These are phyloP conservation scores for Theobroma grandiflorum DNA, from an alignment of 441 rosid species.

Conservation along the genomic window DNA sequence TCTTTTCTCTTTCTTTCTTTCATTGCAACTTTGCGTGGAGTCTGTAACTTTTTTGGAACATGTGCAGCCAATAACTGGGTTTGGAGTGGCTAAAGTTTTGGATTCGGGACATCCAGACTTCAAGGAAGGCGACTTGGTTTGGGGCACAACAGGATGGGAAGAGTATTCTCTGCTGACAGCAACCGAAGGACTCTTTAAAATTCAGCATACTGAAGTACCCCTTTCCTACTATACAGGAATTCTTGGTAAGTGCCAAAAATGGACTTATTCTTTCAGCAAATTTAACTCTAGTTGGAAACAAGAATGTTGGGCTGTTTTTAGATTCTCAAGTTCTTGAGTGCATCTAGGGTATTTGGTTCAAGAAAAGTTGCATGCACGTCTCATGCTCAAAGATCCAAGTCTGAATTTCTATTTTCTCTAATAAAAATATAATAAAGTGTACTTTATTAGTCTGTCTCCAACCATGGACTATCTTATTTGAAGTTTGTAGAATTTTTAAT, in stretches of 20 bases:
- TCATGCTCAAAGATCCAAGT: no score
- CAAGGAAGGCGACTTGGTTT: constrained; percentile 48
- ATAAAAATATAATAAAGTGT: no score
- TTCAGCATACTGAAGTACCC: constrained; percentile 42
- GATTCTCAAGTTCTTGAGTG: no score
- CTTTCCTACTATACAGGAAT: constrained; percentile 45
- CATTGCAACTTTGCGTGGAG: neutral
- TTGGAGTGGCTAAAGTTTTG: constrained; percentile 50
- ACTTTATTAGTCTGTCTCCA: no score
- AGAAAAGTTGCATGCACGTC: no score
- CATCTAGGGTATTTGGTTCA: no score
- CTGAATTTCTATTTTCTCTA: no score
- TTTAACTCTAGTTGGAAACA: no score
- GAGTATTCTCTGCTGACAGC: constrained; percentile 38
- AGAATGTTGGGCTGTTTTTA: no score
- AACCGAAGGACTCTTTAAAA: constrained; percentile 25
- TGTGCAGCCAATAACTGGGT: constrained; percentile 46
- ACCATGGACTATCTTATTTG: no score
- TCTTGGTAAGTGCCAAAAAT: constrained; percentile 47
- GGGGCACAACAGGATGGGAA: constrained; percentile 55
- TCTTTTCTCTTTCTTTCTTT: no score
- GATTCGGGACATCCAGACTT: constrained; percentile 48
- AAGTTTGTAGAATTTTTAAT: no score
- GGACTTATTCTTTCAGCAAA: neutral
- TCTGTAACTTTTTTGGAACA: neutral